Percentiles rank a stretch among this genome's conserved stretches.
These are phyloP conservation scores for Saturnispora ahearnii DNA, from an alignment of 805 yeast genomes.

Conservation along the genomic window DNA sequence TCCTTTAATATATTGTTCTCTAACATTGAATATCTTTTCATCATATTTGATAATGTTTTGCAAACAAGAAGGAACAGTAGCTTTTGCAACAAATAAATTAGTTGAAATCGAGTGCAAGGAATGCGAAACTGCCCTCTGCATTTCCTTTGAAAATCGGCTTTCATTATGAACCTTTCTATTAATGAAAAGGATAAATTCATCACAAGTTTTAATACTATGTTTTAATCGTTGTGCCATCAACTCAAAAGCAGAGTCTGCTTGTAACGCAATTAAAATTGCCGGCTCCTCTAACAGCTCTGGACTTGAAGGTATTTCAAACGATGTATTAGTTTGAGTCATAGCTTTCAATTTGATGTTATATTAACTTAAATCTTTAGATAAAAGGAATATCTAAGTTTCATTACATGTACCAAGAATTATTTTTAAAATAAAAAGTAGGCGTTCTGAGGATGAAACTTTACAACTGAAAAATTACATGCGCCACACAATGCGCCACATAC, in stretches of 20 bases:
- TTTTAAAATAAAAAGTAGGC: too few relatives aligned
- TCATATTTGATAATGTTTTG: constrained; percentile 68
- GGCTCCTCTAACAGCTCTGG: constrained; percentile 5
- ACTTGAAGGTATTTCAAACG: constrained; percentile 6
- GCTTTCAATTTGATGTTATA: not conserved
- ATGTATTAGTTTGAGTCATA: not conserved
- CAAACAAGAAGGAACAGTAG: constrained; percentile 54
- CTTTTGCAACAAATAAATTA: constrained; percentile 32
- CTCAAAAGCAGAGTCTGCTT: constrained; percentile 69
- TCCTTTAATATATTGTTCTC: constrained; percentile 68
- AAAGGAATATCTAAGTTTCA: too few relatives aligned
- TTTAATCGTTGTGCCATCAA: constrained; percentile 64
- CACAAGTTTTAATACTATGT: constrained; percentile 72
- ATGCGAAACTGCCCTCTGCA: constrained; percentile 59
- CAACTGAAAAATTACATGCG: too few relatives aligned
- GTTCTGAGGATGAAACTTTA: too few relatives aligned
- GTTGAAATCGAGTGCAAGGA: constrained; percentile 23
- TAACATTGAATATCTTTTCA: constrained; percentile 61
- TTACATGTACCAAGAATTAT: too few relatives aligned
- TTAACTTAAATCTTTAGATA: not conserved
- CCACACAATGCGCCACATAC: too few relatives aligned
- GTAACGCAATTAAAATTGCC: not conserved
- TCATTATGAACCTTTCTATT: constrained; percentile 72
- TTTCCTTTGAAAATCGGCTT: constrained; percentile 66
- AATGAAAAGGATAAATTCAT: constrained; percentile 72